Base-by-base conservation (phyloP, 208 protist genomes). In the Trypanosoma lewisi region DNA sequence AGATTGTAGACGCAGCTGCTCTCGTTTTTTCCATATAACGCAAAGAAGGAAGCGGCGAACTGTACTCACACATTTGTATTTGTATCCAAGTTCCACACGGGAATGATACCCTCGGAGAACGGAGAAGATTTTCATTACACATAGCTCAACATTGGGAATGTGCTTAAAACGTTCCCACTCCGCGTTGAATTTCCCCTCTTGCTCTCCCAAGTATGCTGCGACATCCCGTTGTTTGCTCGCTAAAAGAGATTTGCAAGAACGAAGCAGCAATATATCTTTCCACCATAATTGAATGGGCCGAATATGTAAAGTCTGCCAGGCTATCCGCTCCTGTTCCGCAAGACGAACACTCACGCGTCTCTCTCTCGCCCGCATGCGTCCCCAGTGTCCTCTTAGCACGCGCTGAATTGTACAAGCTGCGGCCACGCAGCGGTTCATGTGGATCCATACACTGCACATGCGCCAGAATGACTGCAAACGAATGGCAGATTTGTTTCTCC, bases 401-500 rank as follows among this genome's bases (percentile, higher is more conserved):
- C 17, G n/a, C 69, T 78, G 75, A 64, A 80, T 70, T 4, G 27
- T 41, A n/a, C 42, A 37, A 28, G 52, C 34, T 17, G 73, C 36
- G 1, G n/a, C 30, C 16, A 63, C 11, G 5, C 36, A 6, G 23
- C 51, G 31, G 12, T 33, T 2, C 37, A 62, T 16, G 11, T 37
- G 31, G 17, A 63, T 37, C n/a, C 56, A 53, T 27, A n/a, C 48
- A 14, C n/a, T 33, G 21, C 63, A 75, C 78, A 82, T 78, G n/a
- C 78, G 69, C 76, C 84, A 82, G 45, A 65, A 81, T 48, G 73
- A 73, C 57, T 86, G 78, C 36, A 89, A 52, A 49, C 63, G 73
- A 17, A 70, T 67, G 5, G 74, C 60, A 7, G 82, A 76, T 9
- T 63, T 74, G 8, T 63, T 53, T 8, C 65, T 48, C 9, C 64